phyloP scores from a whole-genome alignment of 441 rosid genomes.

The Euphorbia celastroides region DNA sequence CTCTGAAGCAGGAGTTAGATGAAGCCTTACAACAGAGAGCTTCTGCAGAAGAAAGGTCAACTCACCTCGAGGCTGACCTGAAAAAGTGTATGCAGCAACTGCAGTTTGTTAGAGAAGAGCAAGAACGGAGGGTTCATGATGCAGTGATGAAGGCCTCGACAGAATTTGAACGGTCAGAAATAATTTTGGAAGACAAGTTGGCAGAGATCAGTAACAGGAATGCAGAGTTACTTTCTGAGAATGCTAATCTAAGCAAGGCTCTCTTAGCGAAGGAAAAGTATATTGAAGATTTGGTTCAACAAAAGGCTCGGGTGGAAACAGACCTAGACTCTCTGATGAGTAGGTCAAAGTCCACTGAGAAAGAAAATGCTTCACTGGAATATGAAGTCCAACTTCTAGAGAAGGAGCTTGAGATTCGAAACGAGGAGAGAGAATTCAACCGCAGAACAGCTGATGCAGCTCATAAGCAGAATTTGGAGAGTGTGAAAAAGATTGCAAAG shows the following conservation, averaged over 20 bases:
- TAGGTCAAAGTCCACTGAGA: slow-evolving; percentile 66
- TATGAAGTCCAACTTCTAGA: slow-evolving; percentile 75
- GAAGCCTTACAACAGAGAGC: slow-evolving; percentile 47
- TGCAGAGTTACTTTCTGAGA: slow-evolving; percentile 45
- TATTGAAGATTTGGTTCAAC: slow-evolving; percentile 47
- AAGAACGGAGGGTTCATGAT: slow-evolving; percentile 72
- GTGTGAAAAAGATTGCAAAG: slow-evolving; percentile 72
- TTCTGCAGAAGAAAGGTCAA: slow-evolving; percentile 42
- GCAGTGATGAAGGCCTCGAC: slow-evolving; percentile 60
- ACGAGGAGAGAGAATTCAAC: slow-evolving; percentile 77
- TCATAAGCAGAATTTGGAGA: slow-evolving; percentile 67
- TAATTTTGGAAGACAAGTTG: slow-evolving; percentile 43
- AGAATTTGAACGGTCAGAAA: slow-evolving; percentile 45
- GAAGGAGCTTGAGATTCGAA: slow-evolving; percentile 81
- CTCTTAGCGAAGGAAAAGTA: slow-evolving; percentile 50
- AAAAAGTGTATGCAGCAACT: slow-evolving; percentile 81
- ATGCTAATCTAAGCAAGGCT: slow-evolving; percentile 45
- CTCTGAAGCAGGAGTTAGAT: slow-evolving; percentile 51
- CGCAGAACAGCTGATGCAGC: slow-evolving; percentile 60
- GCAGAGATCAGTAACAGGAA: slow-evolving; percentile 43
- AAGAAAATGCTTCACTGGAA: slow-evolving; percentile 65
- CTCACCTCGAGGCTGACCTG: slow-evolving; percentile 56
- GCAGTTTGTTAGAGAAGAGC: slow-evolving; percentile 64
- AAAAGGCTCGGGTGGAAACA: slow-evolving; percentile 40
- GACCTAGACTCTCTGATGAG: slow-evolving; percentile 49